phyloP scores from a whole-genome alignment of 257 asterid species.

The Paulownia fortunei region DNA sequence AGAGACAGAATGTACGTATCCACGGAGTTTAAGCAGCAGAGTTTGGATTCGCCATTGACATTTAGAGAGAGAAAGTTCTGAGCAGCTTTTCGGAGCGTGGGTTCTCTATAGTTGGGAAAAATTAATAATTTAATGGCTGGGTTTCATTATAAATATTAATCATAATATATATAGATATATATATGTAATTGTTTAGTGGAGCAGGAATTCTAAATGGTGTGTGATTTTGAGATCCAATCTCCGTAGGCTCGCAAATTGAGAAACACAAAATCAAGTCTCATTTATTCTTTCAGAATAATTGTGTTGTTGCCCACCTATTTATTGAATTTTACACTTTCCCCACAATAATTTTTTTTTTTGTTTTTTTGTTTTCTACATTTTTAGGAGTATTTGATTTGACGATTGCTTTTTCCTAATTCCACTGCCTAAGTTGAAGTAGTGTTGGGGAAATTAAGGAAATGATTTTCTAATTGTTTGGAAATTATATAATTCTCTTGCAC shows the following conservation, averaged over 20 bases:
- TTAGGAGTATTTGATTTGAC: neutral
- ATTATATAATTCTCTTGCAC: too few relatives aligned
- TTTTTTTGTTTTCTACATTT: neutral
- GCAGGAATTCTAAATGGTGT: conserved; percentile 32
- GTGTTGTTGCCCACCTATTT: conserved; percentile 34
- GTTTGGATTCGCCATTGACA: conserved; percentile 62
- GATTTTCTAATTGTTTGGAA: neutral
- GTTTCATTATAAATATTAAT: too few relatives aligned
- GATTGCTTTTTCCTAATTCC: neutral
- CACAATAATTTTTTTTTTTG: neutral
- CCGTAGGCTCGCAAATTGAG: conserved; percentile 41
- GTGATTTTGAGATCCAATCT: conserved; percentile 45
- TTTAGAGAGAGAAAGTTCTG: conserved; percentile 48
- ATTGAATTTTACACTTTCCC: conserved; percentile 32
- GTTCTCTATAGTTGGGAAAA: conserved; percentile 52
- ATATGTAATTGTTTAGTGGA: conserved; percentile 25
- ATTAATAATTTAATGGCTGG: conserved; percentile 27
- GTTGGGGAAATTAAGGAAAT: conserved; percentile 12
- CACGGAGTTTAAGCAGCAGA: conserved; percentile 45
- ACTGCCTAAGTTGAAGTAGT: neutral
- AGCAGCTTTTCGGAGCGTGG: conserved; percentile 54
- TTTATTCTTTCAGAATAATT: conserved; percentile 41
- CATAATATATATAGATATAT: too few relatives aligned
- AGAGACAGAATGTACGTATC: conserved; percentile 24
- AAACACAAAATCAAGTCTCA: conserved; percentile 19